Percentiles rank a stretch among this genome's conserved stretches.
These are phyloP conservation scores for Dipteronia dyeriana DNA, from an alignment of 345 rosid genomes.

Conservation along the genomic window DNA sequence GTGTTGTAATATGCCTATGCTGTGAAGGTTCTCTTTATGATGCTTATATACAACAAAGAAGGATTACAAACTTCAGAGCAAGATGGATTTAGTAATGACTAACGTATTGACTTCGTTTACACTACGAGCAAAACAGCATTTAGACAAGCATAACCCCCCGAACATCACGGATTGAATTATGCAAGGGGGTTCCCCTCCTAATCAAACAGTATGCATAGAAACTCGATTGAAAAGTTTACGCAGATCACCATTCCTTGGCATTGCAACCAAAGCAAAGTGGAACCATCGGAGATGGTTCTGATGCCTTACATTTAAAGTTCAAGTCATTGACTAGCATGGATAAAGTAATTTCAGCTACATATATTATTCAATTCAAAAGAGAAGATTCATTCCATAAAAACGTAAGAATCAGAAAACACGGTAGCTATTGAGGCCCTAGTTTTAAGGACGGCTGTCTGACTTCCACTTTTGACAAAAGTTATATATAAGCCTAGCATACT, in stretches of 20 bases:
- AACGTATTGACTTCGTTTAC: background rate
- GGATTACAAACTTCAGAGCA: background rate
- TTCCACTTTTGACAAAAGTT: slow-evolving; percentile 7
- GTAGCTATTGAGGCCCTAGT: slow-evolving; percentile 7
- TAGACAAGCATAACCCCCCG: background rate
- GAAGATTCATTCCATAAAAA: background rate
- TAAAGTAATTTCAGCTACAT: too few relatives aligned
- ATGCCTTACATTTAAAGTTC: too few relatives aligned
- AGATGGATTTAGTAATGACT: background rate
- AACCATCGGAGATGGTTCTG: too few relatives aligned
- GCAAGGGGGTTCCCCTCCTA: too few relatives aligned
- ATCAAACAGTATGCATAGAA: background rate
- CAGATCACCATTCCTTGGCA: background rate
- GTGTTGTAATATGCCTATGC: too few relatives aligned
- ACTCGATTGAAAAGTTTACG: background rate
- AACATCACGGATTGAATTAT: too few relatives aligned
- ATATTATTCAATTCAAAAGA: slow-evolving; percentile 1
- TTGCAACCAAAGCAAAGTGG: background rate
- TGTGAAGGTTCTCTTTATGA: background rate
- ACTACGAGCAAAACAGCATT: too few relatives aligned
- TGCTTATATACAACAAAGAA: background rate
- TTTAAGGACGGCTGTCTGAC: slow-evolving; percentile 11
- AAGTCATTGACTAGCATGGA: too few relatives aligned
- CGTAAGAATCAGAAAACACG: background rate
- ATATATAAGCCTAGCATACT: background rate